Evolutionary conservation across 495 filamentous ascomycete species (phyloP), one percentile per base, ranked within the genome.

Genomic region (Daldinia caldariorum): DNA sequence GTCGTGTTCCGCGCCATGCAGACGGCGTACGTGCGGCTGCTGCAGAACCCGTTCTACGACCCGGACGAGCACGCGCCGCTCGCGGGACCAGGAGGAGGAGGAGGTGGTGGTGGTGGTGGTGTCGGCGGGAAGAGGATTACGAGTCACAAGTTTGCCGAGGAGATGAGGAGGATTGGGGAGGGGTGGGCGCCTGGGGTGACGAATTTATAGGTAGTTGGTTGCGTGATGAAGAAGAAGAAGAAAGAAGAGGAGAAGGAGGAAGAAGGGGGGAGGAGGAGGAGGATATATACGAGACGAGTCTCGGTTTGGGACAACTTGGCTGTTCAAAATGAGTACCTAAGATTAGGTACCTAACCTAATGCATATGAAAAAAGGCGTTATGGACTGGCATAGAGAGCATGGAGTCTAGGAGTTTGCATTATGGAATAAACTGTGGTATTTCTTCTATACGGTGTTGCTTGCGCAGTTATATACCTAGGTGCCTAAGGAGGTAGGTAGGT

Each of bases 41-140:
- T 98, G 50, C 92, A 97, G 79, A 97, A 99, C 74, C 95, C 95
- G 0, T 99, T 99, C 78, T 98, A 94, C 76, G 88, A 90, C 41
- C 94, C 94, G 34, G 94, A 97, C 77, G 91, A 94, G 69, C 90
- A 94, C 72, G 84, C 84, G 43, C 69, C 69, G 63, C 54, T 71
- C 13, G 43, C 43, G 16, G 43, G 16, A 16, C 54, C 45, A 58
- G 80, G 78, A 4, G 80, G 74, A 5, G 79, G 83, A 1, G n/a
- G n/a, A n/a, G n/a, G n/a, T n/a, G n/a, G n/a, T n/a, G n/a, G n/a
- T n/a, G n/a, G n/a, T n/a, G n/a, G n/a, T n/a, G n/a, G n/a, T n/a
- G 78, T 74, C 4, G 86, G 88, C 2, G 86, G 88, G 31, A 87
- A 88, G 78, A 83, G 79, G 70, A 97, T 99, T 62, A 92, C 86